phyloP scores from a whole-genome alignment of 805 yeast species.

The Metschnikowia corniflorae region DNA sequence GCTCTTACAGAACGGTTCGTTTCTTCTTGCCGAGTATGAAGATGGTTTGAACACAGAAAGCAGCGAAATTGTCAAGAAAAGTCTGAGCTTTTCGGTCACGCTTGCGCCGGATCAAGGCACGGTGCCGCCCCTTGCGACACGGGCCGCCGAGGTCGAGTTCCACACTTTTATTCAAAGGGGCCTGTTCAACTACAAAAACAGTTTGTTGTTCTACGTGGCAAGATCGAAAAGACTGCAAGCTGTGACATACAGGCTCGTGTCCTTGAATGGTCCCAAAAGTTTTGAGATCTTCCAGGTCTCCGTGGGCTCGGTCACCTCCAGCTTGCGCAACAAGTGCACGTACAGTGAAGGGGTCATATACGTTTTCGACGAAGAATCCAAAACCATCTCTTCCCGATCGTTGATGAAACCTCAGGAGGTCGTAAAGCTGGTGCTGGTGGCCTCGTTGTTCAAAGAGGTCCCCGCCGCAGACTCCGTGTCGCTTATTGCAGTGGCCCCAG shows the following conservation, averaged over 20 bases:
- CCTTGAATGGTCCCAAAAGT: slow-evolving; percentile 22
- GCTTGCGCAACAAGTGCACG: slow-evolving; percentile 1
- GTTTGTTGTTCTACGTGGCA: slow-evolving; percentile 22
- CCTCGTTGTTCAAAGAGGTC: slow-evolving; percentile 13
- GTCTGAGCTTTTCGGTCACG: slow-evolving; percentile 4
- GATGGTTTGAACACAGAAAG: neutral
- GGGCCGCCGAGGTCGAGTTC: slow-evolving; percentile 23
- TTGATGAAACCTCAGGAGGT: slow-evolving; percentile 23
- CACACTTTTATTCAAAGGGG: slow-evolving; percentile 25
- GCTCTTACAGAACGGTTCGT: slow-evolving; percentile 27
- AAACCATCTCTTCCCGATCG: slow-evolving; percentile 20
- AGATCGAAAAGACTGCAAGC: slow-evolving; percentile 5
- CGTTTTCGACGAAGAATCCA: slow-evolving; percentile 18
- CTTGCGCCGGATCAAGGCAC: slow-evolving; percentile 8
- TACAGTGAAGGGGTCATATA: slow-evolving; percentile 28
- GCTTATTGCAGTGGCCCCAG: slow-evolving; percentile 39
- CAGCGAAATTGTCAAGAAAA: neutral
- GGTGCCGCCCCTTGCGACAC: slow-evolving; percentile 10
- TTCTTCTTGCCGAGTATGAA: slow-evolving; percentile 18
- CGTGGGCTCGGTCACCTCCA: neutral
- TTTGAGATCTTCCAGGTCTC: slow-evolving; percentile 24
- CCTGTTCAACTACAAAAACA: slow-evolving; percentile 21
- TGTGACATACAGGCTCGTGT: slow-evolving; percentile 24
- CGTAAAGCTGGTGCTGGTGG: slow-evolving; percentile 20
- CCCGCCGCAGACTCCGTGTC: slow-evolving; percentile 20